Percentiles rank a stretch among this genome's conserved stretches.
Conservation (phyloP, 176 grass and related monocot genomes). For the Rhynchospora tenuis region DNA sequence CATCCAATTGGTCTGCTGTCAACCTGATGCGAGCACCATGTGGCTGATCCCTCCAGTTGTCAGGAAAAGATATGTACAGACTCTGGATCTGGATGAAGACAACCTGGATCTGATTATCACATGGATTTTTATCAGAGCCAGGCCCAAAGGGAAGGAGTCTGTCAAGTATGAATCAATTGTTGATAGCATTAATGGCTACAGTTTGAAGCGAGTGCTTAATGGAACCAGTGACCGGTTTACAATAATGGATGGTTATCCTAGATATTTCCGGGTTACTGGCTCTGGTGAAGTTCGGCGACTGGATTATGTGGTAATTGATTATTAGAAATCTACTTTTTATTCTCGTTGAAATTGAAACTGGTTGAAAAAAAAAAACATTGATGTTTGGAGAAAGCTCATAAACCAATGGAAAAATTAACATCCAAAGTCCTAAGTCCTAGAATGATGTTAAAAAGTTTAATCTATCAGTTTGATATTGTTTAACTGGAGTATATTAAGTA, state of each 20-base stretch:
- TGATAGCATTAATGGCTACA: slow-evolving; percentile 45
- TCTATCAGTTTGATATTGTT: background rate
- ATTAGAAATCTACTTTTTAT: background rate
- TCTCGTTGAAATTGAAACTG: background rate
- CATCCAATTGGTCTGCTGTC: slow-evolving; percentile 95
- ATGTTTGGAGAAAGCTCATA: background rate
- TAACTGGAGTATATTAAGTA: background rate
- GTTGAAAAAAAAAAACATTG: background rate
- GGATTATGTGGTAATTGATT: slow-evolving; percentile 53
- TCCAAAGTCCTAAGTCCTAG: background rate
- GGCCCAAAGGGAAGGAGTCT: slow-evolving; percentile 94
- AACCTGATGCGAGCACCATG: slow-evolving; percentile 83
- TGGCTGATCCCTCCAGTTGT: slow-evolving; percentile 83
- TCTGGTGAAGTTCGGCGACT: slow-evolving; percentile 91
- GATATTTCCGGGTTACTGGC: slow-evolving; percentile 84
- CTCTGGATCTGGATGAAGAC: slow-evolving; percentile 51
- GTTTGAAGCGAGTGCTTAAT: slow-evolving; percentile 72
- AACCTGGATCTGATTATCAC: slow-evolving; percentile 68
- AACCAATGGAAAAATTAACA: background rate
- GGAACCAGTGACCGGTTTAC: slow-evolving; percentile 57
- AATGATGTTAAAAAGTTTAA: too few relatives aligned
- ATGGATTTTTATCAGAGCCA: slow-evolving; percentile 88
- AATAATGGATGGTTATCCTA: slow-evolving; percentile 80
- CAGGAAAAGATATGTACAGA: slow-evolving; percentile 58
- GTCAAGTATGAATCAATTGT: slow-evolving; percentile 74